Evolutionary conservation across 129 eudicot genomes (phyloP), one percentile per base, ranked within the genome.

Genomic region (Ambrosia trifida): DNA sequence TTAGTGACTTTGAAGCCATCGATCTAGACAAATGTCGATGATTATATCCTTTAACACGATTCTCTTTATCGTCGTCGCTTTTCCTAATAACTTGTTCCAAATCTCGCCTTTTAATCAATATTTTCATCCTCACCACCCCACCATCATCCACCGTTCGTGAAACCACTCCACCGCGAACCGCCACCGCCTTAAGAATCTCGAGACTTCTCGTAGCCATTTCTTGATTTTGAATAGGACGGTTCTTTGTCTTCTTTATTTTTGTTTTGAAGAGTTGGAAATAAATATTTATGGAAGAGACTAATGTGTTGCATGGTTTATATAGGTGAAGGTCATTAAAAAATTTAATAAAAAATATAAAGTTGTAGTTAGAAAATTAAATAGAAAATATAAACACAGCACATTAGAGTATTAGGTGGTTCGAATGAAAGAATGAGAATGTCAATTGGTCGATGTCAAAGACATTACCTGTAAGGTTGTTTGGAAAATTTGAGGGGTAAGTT

Each of bases 81-180:
- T 65, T 72, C 40, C 61, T 61, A n/a, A 72, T 41, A 72, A 72
- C 63, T 56, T 78, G 83, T 57, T 78, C 62, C 12, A 78, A 46
- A 16, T 78, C 83, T 44, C 51, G 74, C 12, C 73, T 66, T 73
- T 78, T 78, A 32, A 78, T 64, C 52, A 78, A 57, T 43, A 78
- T 72, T 38, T 78, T 78, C 72, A 78, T n/a, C 64, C 78, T 78
- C 36, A 78, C 62, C 16, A 64, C 68, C 13, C 83, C 83, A 72
- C 53, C 77, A 4, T 71, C 72, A 19, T 72, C 83, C 7, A 54
- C 32, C 14, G 74, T 65, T 19, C 64, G 63, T 19, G 83, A 72
- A 44, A 79, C 83, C 14, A 45, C 33, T 24, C 83, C 78, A 7
- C 78, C 83, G 2, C 54, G 70, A 69, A 60, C 76, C 31, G 71